phyloP scores from a whole-genome alignment of 2,329 filamentous ascomycete genomes.

The Penicillium sumatraense region DNA sequence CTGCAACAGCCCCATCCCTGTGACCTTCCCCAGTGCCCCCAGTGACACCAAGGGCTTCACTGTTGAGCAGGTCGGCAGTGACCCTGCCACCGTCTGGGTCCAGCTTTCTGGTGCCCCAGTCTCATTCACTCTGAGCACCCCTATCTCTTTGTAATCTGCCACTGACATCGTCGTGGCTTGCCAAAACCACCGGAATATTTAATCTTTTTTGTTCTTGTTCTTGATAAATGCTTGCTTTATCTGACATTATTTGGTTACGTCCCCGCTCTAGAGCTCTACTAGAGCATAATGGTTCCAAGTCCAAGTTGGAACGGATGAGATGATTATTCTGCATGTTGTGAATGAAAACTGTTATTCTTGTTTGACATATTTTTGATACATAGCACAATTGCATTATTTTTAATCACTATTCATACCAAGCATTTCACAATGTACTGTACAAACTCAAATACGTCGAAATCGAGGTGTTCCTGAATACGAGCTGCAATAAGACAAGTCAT shows the following conservation, averaged over 20 bases:
- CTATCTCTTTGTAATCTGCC: constrained; percentile 37
- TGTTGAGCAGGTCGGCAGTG: constrained; percentile 59
- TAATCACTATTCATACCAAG: background rate
- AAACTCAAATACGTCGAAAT: background rate
- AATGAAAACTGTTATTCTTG: background rate
- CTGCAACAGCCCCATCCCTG: constrained; percentile 58
- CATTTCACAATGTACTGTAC: background rate
- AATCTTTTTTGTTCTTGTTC: background rate
- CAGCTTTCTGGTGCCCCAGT: constrained; percentile 51
- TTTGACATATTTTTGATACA: background rate
- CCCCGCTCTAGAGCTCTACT: background rate
- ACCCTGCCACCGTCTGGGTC: constrained; percentile 58
- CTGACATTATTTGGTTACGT: background rate
- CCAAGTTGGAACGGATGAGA: background rate
- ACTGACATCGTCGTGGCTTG: background rate
- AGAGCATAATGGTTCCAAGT: background rate
- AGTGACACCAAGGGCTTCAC: constrained; percentile 50
- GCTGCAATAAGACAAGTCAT: background rate
- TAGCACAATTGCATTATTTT: background rate
- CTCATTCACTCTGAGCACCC: constrained; percentile 48
- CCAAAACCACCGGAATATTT: background rate
- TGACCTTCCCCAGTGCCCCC: constrained; percentile 57
- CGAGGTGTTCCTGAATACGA: background rate
- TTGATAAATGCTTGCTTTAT: background rate
- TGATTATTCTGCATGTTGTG: background rate